Base-by-base conservation (phyloP, 768 basidiomycete genomes). In the Udeniomyces megalosporus region DNA sequence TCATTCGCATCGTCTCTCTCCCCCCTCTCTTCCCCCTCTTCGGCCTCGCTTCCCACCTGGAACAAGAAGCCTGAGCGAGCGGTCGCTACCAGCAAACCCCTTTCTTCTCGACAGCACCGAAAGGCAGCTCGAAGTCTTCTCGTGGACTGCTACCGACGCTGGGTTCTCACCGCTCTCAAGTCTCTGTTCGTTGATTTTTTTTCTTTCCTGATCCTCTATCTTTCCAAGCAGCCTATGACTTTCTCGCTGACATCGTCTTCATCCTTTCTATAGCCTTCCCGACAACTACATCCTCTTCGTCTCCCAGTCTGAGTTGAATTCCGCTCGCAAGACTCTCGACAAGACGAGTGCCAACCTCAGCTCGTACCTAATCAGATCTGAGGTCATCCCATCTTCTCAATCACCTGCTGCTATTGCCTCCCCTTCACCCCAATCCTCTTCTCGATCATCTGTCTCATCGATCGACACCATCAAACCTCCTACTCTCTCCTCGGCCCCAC, bases 141-240 rank as follows among this genome's bases (percentile, higher is more conserved):
- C 26, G 74, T 75, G 55, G 74, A 75, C 62, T 69, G 72, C 34
- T 75, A 71, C 62, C 61, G 73, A 5, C 69, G 68, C 29, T 68
- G 69, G 61, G 72, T 75, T 22, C 66, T 75, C 11, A 70, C 72
- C n/a, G 53, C 46, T 7, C 66, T 75, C 34, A 72, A 71, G 57
- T 62, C 70, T 14, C 61, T 65, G 63, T 65, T 35, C 35, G 63
- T 65, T 8, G 17, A 42, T 42, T 42, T 42, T 42, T 42, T 42
- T 42, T 42, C 17, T 42, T 42, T 42, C 17, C 17, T 42, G 8
- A 8, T 42, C 17, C 17, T 42, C 29, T 38, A 4, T 56, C 22
- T n/a, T 38, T n/a, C n/a, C 20, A 20, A 29, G 5, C 6, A 8
- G 12, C 8, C 26, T 14, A 42, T 38, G 10, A 11, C n/a, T 12